Base-by-base conservation (phyloP, 2,329 filamentous ascomycete genomes). In the Clarireedia hainanense region DNA sequence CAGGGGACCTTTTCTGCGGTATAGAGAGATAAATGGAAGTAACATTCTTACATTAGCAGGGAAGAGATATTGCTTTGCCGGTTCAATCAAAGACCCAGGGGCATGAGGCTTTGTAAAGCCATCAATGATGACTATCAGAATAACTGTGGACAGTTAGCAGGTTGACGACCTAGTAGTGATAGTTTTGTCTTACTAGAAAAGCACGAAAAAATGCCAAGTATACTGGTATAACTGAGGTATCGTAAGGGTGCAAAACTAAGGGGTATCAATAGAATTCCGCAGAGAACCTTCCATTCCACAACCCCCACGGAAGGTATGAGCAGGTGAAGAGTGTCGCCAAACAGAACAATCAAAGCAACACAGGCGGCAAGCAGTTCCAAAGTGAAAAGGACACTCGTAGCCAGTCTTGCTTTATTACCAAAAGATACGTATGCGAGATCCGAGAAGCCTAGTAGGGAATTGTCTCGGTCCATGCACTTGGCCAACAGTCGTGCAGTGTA, bases 401-500 rank as follows among this genome's bases (percentile, higher is more conserved):
- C 80, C 36, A 96, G 76, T 37, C 92, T 85, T 37, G 91, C 92
- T 57, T 81, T 85, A 15, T 84, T 81, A 7, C 92, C 92, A 70
- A 95, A 96, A 20, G 90, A 91, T 63, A 95, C 86, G 67, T 87
- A 96, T 2, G 92, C 94, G 48, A 97, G 76, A 68, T 97, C 92
- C 36, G 91, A 94, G 71, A 96, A 97, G 2, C 92, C 96, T 65
- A 96, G 91, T 61, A 96, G 81, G 50, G 83, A 88, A 58, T 80
- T 81, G 72, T 96, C 89, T 23, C 90, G 81, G 63, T 96, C 86
- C 75, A 96, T 85, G 70, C 92, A 97, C 70, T 87, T 92, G 27
- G 90, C 87, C 37, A 96, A 77, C 12, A 96, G 73, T 63, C 83
- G 87, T 12, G 90, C 91, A 0, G 94, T 97, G 71, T 96, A 96